Evolutionary conservation across 129 eudicot genomes (phyloP).

Genomic region (Lactuca saligna): DNA sequence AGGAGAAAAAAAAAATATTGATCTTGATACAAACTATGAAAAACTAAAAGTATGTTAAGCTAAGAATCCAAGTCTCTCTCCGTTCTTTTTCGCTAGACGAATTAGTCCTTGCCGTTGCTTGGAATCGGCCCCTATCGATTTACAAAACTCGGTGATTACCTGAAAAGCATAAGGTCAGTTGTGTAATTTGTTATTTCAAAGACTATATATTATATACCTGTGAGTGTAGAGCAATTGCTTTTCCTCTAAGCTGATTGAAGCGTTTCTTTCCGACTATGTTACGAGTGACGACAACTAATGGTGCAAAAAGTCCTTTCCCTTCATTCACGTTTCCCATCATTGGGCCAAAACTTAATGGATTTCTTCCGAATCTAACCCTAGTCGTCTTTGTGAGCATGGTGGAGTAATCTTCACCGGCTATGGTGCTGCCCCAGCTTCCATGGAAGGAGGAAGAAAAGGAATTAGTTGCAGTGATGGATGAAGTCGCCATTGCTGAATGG

Average conservation of each 20-base stretch:
- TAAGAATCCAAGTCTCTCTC: constrained; percentile 85
- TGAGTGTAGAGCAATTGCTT: constrained; percentile 97
- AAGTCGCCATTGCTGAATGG: constrained; percentile 22
- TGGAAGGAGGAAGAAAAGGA: constrained; percentile 49
- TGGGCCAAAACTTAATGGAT: constrained; percentile 45
- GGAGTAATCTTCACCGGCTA: constrained; percentile 56
- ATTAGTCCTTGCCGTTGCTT: constrained; percentile 97
- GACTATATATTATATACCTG: constrained; percentile 48
- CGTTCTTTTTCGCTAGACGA: constrained; percentile 94
- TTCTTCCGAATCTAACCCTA: constrained; percentile 39
- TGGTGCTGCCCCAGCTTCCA: constrained; percentile 75
- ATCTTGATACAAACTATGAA: too few species aligned
- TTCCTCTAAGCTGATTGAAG: constrained; percentile 96
- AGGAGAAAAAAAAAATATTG: too few species aligned
- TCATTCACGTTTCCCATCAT: constrained; percentile 90
- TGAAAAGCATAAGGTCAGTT: too few species aligned
- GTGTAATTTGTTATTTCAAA: not conserved
- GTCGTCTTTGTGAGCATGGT: constrained; percentile 41
- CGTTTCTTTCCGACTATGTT: constrained; percentile 82
- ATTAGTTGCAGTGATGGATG: constrained; percentile 49
- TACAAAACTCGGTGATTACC: constrained; percentile 92
- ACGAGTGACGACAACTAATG: constrained; percentile 64
- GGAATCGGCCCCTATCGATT: constrained; percentile 90
- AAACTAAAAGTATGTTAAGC: constrained; percentile 37
- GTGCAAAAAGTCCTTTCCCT: constrained; percentile 94